Conservation (phyloP, 2,329 filamentous ascomycete genomes). For the Chaetomium sp. region DNA sequence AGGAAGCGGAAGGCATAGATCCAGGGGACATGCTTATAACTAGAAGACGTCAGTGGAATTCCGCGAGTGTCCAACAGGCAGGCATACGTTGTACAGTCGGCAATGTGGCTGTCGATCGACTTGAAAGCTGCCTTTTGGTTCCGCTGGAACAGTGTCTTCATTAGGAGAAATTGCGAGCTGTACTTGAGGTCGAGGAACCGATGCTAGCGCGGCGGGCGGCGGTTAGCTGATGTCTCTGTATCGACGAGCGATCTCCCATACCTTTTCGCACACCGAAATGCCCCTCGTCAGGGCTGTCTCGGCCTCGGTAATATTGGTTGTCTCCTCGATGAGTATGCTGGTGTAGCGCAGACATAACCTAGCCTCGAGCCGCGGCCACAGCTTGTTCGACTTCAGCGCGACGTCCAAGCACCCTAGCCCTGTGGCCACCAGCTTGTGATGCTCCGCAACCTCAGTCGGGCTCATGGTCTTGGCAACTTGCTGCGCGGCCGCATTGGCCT, state of each 20-base stretch:
- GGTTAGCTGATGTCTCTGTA: slow-evolving; percentile 23
- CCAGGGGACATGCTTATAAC: slow-evolving; percentile 70
- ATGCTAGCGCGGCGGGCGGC: slow-evolving; percentile 43
- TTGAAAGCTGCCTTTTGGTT: slow-evolving; percentile 74
- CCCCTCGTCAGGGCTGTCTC: slow-evolving; percentile 73
- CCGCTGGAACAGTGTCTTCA: slow-evolving; percentile 69
- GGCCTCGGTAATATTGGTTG: slow-evolving; percentile 72
- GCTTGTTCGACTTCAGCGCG: slow-evolving; percentile 61
- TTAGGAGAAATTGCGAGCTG: slow-evolving; percentile 72
- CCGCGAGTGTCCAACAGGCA: slow-evolving; percentile 10
- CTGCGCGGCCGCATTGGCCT: slow-evolving; percentile 60
- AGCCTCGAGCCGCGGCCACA: slow-evolving; percentile 68
- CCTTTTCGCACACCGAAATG: slow-evolving; percentile 68
- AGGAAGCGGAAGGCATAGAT: slow-evolving; percentile 76
- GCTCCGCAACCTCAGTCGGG: slow-evolving; percentile 59
- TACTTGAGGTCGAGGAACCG: slow-evolving; percentile 70
- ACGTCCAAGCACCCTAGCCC: slow-evolving; percentile 73
- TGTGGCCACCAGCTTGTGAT: slow-evolving; percentile 71
- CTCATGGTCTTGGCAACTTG: slow-evolving; percentile 53
- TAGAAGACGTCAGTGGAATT: slow-evolving; percentile 38
- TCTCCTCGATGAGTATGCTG: slow-evolving; percentile 71
- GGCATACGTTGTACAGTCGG: slow-evolving; percentile 65
- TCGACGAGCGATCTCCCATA: slow-evolving; percentile 36
- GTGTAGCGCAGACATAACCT: slow-evolving; percentile 71
- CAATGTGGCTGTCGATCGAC: slow-evolving; percentile 67